These are phyloP conservation scores for Jimgerdemannia lactiflua DNA, from an alignment of 192 early-diverging fungal species.

Conservation along the genomic window DNA sequence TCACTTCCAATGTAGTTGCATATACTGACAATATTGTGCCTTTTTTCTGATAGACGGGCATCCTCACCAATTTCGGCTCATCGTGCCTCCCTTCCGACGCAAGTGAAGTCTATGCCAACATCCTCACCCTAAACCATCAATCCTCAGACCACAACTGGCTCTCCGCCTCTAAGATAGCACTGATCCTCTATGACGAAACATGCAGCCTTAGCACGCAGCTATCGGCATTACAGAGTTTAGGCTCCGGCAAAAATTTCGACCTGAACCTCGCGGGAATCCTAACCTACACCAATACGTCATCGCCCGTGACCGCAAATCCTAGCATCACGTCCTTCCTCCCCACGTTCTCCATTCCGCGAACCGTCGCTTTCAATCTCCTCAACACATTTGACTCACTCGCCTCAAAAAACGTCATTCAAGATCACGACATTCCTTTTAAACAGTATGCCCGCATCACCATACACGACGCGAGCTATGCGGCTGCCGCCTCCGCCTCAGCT, in stretches of 20 bases:
- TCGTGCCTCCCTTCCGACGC: not conserved
- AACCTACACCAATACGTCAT: not conserved
- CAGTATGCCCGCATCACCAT: not conserved
- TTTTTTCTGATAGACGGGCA: not conserved
- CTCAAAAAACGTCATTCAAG: not conserved
- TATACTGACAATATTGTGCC: not conserved
- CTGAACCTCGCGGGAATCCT: not conserved
- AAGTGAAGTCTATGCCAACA: not conserved
- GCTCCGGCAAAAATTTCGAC: not conserved
- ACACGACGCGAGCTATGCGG: not conserved
- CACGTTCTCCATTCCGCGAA: not conserved
- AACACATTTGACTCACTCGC: not conserved
- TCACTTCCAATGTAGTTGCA: not conserved
- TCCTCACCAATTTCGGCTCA: not conserved
- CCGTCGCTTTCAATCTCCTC: not conserved
- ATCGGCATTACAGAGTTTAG: not conserved
- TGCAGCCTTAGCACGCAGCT: not conserved
- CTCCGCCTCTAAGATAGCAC: not conserved
- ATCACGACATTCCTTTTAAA: not conserved
- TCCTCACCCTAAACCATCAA: not conserved
- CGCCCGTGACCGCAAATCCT: not conserved
- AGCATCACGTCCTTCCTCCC: not conserved
- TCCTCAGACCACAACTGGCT: not conserved
- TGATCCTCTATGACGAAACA: not conserved
- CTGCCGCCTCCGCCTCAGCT: not conserved